Evolutionary conservation across 1,139 yeast species (phyloP), one percentile per base, ranked within the genome.

Genomic region (Hanseniaspora gamundiae): DNA sequence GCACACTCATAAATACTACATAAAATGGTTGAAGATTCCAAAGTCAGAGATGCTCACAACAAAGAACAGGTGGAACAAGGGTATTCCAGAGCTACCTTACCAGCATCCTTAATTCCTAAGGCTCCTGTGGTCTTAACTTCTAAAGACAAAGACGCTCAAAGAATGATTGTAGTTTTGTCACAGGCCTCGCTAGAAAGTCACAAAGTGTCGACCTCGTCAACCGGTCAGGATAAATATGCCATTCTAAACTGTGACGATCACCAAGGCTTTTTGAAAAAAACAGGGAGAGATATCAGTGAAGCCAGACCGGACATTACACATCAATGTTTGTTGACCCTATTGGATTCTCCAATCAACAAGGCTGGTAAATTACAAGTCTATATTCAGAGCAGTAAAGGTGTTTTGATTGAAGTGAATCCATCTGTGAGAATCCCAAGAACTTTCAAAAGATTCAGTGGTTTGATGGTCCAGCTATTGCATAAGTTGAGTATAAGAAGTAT

Each of bases 261-360:
- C 62, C 98, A 91, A 67, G 97, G 97, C 14, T 71, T 91, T 46
- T 70, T 91, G 56, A 82, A 93, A 64, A 88, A 87, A 61, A 86
- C 88, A 94, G 95, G 95, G 41, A 75, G 96, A 60, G 97, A 91
- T 61, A 91, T 91, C 53, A 88, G 95, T 40, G 98, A 91, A 61
- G 97, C 96, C 5, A 78, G 98, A 64, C 98, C 98, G 19, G 98
- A 91, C 64, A 91, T 91, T 57, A 88, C 97, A 40, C 98, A 91
- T 62, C 91, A 85, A 64, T 91, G 98, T 69, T 75, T 91, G 44
- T 71, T 91, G 61, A 91, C 98, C 2, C 71, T 91, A 52, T 71
- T 91, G 57, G 98, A 91, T 61, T 85, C 95, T 13, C 98, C 98
- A 38, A 83, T 91, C 58, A 93, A 91, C 69, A 91, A 91, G 65